Evolutionary conservation across 2,329 filamentous ascomycete species (phyloP).

Genomic region (Diaporthe citri): DNA sequence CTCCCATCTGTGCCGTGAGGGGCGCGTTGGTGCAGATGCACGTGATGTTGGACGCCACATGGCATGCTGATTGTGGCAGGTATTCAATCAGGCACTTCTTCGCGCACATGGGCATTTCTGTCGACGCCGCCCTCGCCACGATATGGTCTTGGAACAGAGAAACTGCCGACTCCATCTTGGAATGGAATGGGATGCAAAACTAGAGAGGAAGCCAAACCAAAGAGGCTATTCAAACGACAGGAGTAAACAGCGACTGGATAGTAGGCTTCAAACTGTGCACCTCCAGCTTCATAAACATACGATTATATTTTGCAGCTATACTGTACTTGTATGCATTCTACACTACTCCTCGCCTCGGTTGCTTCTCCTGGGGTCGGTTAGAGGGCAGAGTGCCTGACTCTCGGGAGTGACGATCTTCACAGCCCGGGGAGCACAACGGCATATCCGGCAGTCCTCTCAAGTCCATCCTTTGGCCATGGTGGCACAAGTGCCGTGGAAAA

Average conservation of each 20-base stretch:
- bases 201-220: background rate
- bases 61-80: conserved; percentile 6
- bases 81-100: background rate
- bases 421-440: background rate
- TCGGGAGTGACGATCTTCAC: background rate
- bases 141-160: conserved; percentile 8
- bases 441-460: conserved; percentile 2
- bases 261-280: background rate
- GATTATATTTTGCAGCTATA: background rate
- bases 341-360: background rate
- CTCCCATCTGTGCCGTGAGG: conserved; percentile 7
- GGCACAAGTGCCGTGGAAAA: background rate
- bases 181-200: background rate
- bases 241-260: background rate
- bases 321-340: background rate
- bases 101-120: conserved; percentile 10
- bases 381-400: conserved; percentile 1
- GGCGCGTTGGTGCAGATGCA: conserved; percentile 22
- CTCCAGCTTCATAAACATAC: background rate
- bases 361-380: conserved; percentile 1
- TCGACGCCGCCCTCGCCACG: background rate
- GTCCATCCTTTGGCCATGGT: background rate
- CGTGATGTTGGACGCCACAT: conserved; percentile 23
- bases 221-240: background rate
- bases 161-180: background rate